phyloP scores from a whole-genome alignment of 2,329 filamentous ascomycete genomes.

The Ilyonectria mors-panacis region DNA sequence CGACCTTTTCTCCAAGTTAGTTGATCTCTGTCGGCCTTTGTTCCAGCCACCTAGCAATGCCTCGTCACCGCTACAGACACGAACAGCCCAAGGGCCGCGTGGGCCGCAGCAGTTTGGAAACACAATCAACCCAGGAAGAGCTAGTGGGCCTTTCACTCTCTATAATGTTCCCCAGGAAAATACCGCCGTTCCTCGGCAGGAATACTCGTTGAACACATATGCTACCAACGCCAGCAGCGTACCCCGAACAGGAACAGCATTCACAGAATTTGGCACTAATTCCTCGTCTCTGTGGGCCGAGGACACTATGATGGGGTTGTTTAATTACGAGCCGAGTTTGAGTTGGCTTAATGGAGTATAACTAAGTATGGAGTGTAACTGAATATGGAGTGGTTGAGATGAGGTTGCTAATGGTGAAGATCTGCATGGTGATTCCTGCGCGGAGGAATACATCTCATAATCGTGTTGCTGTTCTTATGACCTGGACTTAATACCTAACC shows the following conservation, averaged over 20 bases:
- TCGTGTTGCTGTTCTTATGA: not conserved
- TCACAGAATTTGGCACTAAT: not conserved
- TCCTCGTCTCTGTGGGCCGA: conserved; percentile 15
- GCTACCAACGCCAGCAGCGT: not conserved
- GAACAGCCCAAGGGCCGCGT: not conserved
- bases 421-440: not conserved
- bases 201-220: not conserved
- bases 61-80: not conserved
- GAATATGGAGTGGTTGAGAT: not conserved
- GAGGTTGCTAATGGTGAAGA: not conserved
- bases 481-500: not conserved
- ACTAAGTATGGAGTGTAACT: not conserved
- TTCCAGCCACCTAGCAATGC: not conserved
- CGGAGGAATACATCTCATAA: not conserved
- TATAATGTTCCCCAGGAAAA: not conserved
- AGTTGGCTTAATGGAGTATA: conserved; percentile 16
- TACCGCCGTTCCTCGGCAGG: not conserved
- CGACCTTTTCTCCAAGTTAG: conserved; percentile 17
- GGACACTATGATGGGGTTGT: conserved; percentile 20
- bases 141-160: not conserved
- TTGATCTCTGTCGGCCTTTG: conserved; percentile 14
- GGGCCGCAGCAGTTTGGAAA: not conserved
- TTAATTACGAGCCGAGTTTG: conserved; percentile 23
- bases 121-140: not conserved
- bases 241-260: not conserved